Base-by-base conservation (phyloP, 1,284 basidiomycete genomes). In the Sporisorium iseilematis-ciliati region DNA sequence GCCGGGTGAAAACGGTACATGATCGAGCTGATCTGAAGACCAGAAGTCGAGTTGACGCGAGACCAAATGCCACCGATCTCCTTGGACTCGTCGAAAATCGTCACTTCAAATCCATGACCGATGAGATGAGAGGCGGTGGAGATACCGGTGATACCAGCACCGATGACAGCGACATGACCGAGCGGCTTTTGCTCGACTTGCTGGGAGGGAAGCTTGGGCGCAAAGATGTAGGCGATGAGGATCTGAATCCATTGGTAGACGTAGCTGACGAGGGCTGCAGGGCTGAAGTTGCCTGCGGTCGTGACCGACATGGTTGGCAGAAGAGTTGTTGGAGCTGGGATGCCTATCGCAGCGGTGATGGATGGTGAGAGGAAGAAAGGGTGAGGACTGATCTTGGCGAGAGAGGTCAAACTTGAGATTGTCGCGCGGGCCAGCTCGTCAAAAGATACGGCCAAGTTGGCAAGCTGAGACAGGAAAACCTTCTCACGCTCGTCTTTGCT, bases 11-110 rank as follows among this genome's bases (percentile, higher is more conserved):
- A 84, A 57, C 82, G 79, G 53, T 81, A 82, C 40, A 90, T 82
- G 29, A 90, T 68, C 10, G 88, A 89, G 81, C 90, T 90, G 67
- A 91, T 88, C 82, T 91, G 90, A 0, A 91, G 85, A 7, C 89
- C 89, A 0, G 88, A 89, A 0, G 90, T 90, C 8, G 84, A 86
- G 81, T 91, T 91, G 52, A 90, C 90, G 50, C 88, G 87, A 0
- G 89, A 85, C 90, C 90, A 91, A 49, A 91, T 90, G 0, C 90
- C 90, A 25, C 85, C 85, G 33, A 84, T 66, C 87, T 81, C 72
- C 5, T 74, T 53, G 38, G 61, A 55, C n/a, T 61, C 73, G 38
- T 86, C 85, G 45, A 86, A 86, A 65, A 86, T 79, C 25, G 81
- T 82, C 11, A 86, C 85, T 31, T 82, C 76, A 54, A 86, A 82